Conservation (phyloP, 2,329 filamentous ascomycete genomes). For the Boeremia lycopersici region DNA sequence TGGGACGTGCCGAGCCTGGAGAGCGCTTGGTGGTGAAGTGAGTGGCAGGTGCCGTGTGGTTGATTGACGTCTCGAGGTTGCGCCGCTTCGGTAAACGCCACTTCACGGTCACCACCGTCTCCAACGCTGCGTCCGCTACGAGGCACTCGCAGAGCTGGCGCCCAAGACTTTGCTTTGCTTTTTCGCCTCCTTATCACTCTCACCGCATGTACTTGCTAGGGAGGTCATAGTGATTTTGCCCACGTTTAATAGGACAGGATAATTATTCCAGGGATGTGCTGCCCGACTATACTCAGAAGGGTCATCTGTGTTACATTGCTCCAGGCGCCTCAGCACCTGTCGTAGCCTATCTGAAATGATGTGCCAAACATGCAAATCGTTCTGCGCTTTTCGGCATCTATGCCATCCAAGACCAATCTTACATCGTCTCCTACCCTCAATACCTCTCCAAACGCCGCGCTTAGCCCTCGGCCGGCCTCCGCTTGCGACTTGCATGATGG, state of each 20-base stretch:
- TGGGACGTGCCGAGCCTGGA: conserved; percentile 3
- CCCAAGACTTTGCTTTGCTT: background rate
- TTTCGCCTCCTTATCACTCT: background rate
- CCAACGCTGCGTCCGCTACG: background rate
- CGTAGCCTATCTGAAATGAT: conserved; percentile 4
- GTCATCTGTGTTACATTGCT: conserved; percentile 32
- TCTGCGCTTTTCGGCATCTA: background rate
- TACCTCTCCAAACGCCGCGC: conserved; percentile 4
- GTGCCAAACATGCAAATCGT: conserved; percentile 2
- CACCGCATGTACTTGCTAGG: background rate
- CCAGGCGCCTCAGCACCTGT: conserved; percentile 15
- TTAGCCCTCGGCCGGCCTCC: background rate
- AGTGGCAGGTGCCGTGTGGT: background rate
- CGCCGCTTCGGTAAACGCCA: conserved; percentile 14
- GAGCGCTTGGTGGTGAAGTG: conserved; percentile 7
- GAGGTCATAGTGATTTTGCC: background rate
- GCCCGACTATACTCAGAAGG: conserved; percentile 17
- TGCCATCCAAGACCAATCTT: conserved; percentile 12
- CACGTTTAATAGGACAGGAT: conserved; percentile 12
- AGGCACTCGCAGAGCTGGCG: background rate
- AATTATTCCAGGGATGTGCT: conserved; percentile 7
- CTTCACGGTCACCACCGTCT: conserved; percentile 11
- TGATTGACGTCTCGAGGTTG: conserved; percentile 9
- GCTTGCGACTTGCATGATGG: background rate
- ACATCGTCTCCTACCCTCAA: background rate